Base-by-base conservation (phyloP, 225 moss, liverwort and hornwort species). In the Bryum argenteum region DNA sequence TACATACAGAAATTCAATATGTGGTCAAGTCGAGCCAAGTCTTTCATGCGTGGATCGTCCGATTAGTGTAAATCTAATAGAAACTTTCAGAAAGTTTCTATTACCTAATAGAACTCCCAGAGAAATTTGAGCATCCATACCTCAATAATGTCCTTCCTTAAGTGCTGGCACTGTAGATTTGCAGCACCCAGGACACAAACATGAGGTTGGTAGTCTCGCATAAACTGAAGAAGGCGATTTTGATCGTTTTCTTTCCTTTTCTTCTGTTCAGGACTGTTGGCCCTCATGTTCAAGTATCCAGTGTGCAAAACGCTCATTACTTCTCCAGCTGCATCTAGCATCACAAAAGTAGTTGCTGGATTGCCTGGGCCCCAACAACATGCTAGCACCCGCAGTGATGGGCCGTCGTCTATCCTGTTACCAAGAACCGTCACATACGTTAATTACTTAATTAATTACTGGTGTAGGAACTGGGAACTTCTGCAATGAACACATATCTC, bases 301-400 rank as follows among this genome's bases (percentile, higher is more conserved):
- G 94, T 90, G 66, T 94, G 84, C 40, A 98, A 76, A 77, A 92
- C 78, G 70, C 91, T 94, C 66, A 93, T 89, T 61, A 98, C 86
- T 81, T 98, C 98, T 38, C 98, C 98, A 65, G 91, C 89, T 54
- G 85, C 43, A 76, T 98, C 98, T 73, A 98, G 74, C 98, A 98
- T 98, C 70, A 98, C 98, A 82, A 98, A 98, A 52, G 98, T 98
- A 51, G 94, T 98, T 48, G 94, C 92, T 71, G 98, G 98, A 73
- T 92, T 98, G 68, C 98, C 98, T 60, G 92, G 81, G 54, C 98
- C 94, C 98, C 98, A 98, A 81, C 98, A 98, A 69, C 98, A 98
- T 45, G 98, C 94, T 84, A 98, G 84, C 55, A 98, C 94, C 67
- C 89, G 90, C 42, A 92, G 87, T 37, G 90, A 82, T 65, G 90